A percentile compares a stretch with the other conserved stretches of the same genome.
Evolutionary conservation across 495 filamentous ascomycete species (phyloP).

Genomic region (Massariosphaeria phaeospora): DNA sequence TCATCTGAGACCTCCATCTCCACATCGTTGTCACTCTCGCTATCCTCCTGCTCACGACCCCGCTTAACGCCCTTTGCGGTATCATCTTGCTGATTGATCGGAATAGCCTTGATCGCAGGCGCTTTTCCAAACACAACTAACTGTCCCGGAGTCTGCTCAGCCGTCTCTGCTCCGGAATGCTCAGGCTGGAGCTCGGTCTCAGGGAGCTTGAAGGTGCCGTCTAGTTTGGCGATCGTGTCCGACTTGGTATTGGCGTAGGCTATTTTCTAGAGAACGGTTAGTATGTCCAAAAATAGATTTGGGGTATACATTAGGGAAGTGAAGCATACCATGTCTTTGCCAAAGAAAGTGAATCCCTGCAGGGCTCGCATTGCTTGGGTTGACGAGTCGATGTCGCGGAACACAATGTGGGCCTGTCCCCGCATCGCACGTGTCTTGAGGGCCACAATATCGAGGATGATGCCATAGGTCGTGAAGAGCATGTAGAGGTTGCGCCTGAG

Average conservation of each 20-base stretch:
- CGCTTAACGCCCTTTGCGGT: conserved; percentile 20
- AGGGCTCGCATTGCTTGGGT: conserved; percentile 86
- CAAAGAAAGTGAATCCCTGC: conserved; percentile 82
- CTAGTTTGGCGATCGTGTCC: conserved; percentile 77
- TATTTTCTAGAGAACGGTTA: conserved; percentile 60
- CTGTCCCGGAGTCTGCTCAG: conserved; percentile 1
- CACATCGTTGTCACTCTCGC: conserved; percentile 12
- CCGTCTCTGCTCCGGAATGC: too few relatives aligned
- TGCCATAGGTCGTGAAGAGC: conserved; percentile 88
- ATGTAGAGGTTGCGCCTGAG: conserved; percentile 80
- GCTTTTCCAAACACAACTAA: conserved; percentile 7
- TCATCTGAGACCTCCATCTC: conserved; percentile 21
- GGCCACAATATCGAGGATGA: conserved; percentile 88
- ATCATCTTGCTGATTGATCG: conserved; percentile 9
- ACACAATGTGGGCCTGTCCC: conserved; percentile 90
- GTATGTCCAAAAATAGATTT: neutral
- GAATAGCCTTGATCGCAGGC: conserved; percentile 10
- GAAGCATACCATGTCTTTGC: conserved; percentile 71
- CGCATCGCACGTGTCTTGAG: conserved; percentile 86
- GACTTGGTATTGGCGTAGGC: conserved; percentile 84
- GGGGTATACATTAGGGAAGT: neutral
- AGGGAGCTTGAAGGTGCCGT: conserved; percentile 77
- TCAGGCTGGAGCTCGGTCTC: conserved; percentile 23
- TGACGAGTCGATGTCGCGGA: conserved; percentile 76
- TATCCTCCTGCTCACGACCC: conserved; percentile 16